Evolutionary conservation across 1,284 basidiomycete species (phyloP).

Genomic region (Ganoderma sp.): DNA sequence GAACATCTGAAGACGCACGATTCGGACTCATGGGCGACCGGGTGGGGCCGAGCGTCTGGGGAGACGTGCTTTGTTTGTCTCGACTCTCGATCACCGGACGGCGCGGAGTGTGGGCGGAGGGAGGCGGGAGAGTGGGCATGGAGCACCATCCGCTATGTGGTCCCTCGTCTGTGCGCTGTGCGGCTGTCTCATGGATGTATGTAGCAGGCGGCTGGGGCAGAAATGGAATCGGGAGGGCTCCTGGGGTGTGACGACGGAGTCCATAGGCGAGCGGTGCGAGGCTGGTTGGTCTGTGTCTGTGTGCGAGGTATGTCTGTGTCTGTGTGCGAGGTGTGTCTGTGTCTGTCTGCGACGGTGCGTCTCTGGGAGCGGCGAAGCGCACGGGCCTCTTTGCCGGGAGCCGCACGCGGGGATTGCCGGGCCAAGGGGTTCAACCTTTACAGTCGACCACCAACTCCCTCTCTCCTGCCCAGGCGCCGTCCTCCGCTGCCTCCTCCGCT

Average conservation of each 20-base stretch:
- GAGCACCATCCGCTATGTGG: conserved; percentile 19
- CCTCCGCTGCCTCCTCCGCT: conserved; percentile 13
- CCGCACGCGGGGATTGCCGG: conserved; percentile 36
- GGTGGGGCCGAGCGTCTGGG: conserved; percentile 10
- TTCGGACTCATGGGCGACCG: conserved; percentile 6
- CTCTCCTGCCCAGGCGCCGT: conserved; percentile 24
- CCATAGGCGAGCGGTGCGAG: not conserved
- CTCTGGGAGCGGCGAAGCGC: conserved; percentile 21
- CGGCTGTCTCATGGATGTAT: conserved; percentile 11
- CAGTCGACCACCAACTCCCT: conserved; percentile 37
- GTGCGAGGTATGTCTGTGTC: too few relatives aligned
- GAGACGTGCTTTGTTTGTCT: not conserved
- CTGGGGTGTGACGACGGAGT: too few relatives aligned
- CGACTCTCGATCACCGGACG: not conserved
- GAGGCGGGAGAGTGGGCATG: conserved; percentile 4
- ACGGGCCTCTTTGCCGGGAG: conserved; percentile 36
- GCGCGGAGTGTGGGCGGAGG: not conserved
- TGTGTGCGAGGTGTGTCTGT: too few relatives aligned
- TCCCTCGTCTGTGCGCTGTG: conserved; percentile 8
- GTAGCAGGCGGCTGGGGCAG: not conserved
- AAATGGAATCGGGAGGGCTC: too few relatives aligned
- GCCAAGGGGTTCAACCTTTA: conserved; percentile 35
- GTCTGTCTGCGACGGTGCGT: too few relatives aligned
- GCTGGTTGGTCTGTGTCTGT: too few relatives aligned
- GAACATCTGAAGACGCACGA: conserved; percentile 10